These are phyloP conservation scores for Lomentospora prolificans DNA, from an alignment of 2,329 filamentous ascomycete genomes.

Conservation along the genomic window DNA sequence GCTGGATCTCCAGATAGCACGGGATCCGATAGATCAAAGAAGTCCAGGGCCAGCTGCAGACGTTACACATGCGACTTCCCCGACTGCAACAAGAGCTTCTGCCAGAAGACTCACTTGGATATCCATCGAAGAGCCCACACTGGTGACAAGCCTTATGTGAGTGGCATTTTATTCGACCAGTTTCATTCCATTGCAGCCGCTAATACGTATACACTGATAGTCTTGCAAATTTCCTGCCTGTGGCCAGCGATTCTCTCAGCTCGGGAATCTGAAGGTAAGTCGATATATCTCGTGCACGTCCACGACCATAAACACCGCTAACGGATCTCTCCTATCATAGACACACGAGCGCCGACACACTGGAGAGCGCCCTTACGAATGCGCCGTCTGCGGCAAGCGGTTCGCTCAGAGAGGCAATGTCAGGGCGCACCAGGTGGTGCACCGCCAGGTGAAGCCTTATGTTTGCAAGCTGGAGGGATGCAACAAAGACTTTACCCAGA, in stretches of 20 bases:
- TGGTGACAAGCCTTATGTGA: constrained; percentile 80
- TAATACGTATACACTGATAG: constrained; percentile 22
- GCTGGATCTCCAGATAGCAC: constrained; percentile 21
- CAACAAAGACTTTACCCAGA: constrained; percentile 78
- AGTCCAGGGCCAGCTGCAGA: constrained; percentile 26
- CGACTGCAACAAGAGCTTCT: constrained; percentile 72
- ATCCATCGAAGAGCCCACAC: constrained; percentile 86
- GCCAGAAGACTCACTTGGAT: constrained; percentile 85
- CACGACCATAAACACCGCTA: neutral
- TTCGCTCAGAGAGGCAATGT: constrained; percentile 85
- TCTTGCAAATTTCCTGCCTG: constrained; percentile 64
- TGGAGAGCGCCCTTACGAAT: constrained; percentile 75
- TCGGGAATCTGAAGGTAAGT: constrained; percentile 77
- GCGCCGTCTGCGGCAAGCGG: constrained; percentile 67
- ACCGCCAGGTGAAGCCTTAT: constrained; percentile 68
- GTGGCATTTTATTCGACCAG: constrained; percentile 19
- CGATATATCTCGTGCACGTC: no score
- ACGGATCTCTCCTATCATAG: constrained; percentile 25
- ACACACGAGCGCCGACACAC: constrained; percentile 84
- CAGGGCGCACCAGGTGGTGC: constrained; percentile 72
- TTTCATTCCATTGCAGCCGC: constrained; percentile 13
- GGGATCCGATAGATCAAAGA: constrained; percentile 33
- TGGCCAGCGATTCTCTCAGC: constrained; percentile 73
- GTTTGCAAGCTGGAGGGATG: constrained; percentile 75
- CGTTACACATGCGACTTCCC: constrained; percentile 57